A percentile compares a stretch with the other conserved stretches of the same genome.
Evolutionary conservation across 305 asterid genomes (phyloP).

Genomic region (Solanum hybrid): DNA sequence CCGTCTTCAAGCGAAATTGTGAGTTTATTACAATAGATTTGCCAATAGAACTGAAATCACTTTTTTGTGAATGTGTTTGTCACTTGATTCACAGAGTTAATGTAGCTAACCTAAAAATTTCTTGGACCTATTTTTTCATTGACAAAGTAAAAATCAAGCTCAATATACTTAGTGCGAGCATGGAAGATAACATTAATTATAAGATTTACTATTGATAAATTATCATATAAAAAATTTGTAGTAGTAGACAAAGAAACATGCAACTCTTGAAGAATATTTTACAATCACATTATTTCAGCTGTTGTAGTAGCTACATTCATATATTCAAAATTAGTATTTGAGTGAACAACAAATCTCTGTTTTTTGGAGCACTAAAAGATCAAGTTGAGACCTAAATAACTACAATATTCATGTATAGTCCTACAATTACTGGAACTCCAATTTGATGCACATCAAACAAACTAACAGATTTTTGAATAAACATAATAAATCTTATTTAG

Average conservation of each 20-base stretch:
- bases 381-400: neutral
- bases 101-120: too few species aligned
- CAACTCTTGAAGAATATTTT: too few species aligned
- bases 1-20: neutral
- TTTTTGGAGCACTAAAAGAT: neutral
- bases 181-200: too few species aligned
- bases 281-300: neutral
- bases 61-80: too few species aligned
- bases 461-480: too few species aligned
- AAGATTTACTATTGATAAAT: neutral
- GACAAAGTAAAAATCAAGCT: too few species aligned
- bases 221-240: too few species aligned
- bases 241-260: neutral
- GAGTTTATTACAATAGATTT: neutral
- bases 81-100: neutral
- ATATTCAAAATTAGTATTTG: neutral
- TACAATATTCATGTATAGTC: too few species aligned
- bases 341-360: neutral
- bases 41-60: neutral
- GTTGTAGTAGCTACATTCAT: neutral
- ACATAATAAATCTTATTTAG: neutral
- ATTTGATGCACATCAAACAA: too few species aligned
- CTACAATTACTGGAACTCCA: too few species aligned
- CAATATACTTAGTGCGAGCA: neutral
- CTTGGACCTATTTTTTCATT: too few species aligned